A percentile compares a stretch with the other conserved stretches of the same genome.
These are phyloP conservation scores for Auriscalpium microsporum DNA, from an alignment of 768 basidiomycete species.

Conservation along the genomic window DNA sequence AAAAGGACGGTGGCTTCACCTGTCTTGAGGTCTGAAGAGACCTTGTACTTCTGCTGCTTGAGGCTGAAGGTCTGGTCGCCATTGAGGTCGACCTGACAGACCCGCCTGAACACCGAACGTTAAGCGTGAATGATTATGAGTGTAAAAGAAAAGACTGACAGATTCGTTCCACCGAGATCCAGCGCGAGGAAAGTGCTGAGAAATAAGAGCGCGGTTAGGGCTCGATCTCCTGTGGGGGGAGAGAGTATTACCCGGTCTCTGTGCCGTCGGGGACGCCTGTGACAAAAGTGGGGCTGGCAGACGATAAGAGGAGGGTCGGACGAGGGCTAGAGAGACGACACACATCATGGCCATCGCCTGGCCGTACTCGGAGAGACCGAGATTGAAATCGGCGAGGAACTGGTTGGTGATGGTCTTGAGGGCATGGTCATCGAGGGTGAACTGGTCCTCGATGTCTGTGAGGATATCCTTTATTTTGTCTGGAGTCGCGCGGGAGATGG, in stretches of 20 bases:
- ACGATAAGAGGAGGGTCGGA: neutral
- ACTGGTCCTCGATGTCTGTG: conserved; percentile 62
- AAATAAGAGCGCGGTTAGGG: neutral
- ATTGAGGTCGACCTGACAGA: conserved; percentile 87
- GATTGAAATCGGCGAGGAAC: conserved; percentile 73
- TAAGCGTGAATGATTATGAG: conserved; percentile 2
- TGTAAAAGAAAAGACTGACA: conserved; percentile 45
- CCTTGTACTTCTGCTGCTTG: conserved; percentile 93
- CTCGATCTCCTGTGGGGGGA: neutral
- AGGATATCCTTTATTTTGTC: conserved; percentile 26
- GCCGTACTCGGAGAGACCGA: conserved; percentile 66
- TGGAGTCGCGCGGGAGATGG: conserved; percentile 3
- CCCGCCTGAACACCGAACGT: conserved; percentile 50
- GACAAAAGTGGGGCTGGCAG: conserved; percentile 79
- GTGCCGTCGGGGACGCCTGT: conserved; percentile 92
- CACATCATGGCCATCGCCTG: conserved; percentile 92
- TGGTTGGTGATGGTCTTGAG: conserved; percentile 66
- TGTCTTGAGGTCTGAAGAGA: conserved; percentile 87
- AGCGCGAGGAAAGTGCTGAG: conserved; percentile 88
- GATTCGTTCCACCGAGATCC: conserved; percentile 95
- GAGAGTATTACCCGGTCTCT: conserved; percentile 70
- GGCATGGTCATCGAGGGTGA: conserved; percentile 51
- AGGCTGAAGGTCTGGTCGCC: conserved; percentile 86
- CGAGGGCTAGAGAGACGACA: conserved; percentile 15
- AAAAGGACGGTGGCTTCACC: conserved; percentile 86